These are phyloP conservation scores for Triangularia setosa DNA, from an alignment of 2,329 filamentous ascomycete species.

Conservation along the genomic window DNA sequence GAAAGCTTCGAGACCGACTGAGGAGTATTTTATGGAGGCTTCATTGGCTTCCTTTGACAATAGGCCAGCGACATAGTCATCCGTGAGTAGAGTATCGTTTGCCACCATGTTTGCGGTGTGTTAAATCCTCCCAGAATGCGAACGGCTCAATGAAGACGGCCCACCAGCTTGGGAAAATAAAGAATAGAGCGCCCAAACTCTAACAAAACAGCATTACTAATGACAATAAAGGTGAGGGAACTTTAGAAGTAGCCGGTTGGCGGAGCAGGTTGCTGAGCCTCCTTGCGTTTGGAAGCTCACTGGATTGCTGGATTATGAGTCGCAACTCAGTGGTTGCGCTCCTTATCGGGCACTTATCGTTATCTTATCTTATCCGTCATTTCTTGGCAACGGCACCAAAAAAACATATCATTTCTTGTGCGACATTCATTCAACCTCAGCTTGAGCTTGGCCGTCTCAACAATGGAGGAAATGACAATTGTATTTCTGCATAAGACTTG, in stretches of 20 bases:
- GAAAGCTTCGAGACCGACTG: conserved; percentile 68
- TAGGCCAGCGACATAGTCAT: conserved; percentile 77
- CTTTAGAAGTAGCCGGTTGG: not conserved
- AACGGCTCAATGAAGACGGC: not conserved
- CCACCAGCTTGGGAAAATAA: not conserved
- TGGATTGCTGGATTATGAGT: not conserved
- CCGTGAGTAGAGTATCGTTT: conserved; percentile 55
- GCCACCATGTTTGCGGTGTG: conserved; percentile 35
- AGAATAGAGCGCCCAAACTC: not conserved
- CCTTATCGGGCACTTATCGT: not conserved
- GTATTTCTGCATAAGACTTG: too few species aligned
- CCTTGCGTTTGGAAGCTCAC: not conserved
- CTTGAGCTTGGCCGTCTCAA: not conserved
- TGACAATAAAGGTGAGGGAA: not conserved
- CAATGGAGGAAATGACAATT: not conserved
- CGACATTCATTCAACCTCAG: not conserved
- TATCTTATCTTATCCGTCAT: not conserved
- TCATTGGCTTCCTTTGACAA: conserved; percentile 75
- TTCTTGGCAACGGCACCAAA: not conserved
- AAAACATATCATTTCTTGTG: not conserved
- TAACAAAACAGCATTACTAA: not conserved
- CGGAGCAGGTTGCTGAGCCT: not conserved
- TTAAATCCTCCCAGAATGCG: not conserved
- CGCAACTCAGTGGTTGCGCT: not conserved
- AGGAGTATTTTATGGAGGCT: conserved; percentile 68